phyloP scores from a whole-genome alignment of 345 rosid genomes.

The Lagerstroemia speciosa region DNA sequence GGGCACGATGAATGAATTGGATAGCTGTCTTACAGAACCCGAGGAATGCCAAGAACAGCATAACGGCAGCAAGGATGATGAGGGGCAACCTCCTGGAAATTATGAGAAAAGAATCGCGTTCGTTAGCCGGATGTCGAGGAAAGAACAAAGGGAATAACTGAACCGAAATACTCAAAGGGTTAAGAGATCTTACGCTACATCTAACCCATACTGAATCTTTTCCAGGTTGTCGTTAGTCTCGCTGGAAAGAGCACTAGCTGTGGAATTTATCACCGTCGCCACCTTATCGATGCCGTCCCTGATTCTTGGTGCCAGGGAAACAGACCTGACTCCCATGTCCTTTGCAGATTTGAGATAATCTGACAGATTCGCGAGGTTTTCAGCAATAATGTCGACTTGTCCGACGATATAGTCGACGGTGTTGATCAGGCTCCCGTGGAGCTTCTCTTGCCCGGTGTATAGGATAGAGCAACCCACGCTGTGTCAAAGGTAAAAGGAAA shows the following conservation, averaged over 20 bases:
- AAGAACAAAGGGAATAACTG: neutral
- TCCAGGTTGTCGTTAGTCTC: constrained; percentile 50
- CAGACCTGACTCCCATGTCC: constrained; percentile 34
- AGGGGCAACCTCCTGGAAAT: constrained; percentile 64
- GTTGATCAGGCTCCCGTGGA: constrained; percentile 48
- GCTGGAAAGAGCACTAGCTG: constrained; percentile 45
- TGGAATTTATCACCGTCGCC: constrained; percentile 53
- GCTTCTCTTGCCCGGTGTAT: constrained; percentile 80
- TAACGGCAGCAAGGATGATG: constrained; percentile 71
- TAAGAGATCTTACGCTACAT: constrained; percentile 35
- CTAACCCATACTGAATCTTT: constrained; percentile 48
- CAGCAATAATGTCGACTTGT: constrained; percentile 56
- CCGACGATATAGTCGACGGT: constrained; percentile 59
- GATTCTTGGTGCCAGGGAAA: constrained; percentile 37
- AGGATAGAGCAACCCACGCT: constrained; percentile 77
- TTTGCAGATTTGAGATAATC: constrained; percentile 70
- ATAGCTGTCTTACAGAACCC: constrained; percentile 67
- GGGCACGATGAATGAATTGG: neutral
- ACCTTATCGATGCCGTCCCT: constrained; percentile 36
- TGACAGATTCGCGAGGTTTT: constrained; percentile 74
- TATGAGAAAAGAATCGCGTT: neutral
- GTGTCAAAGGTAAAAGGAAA: constrained; percentile 5
- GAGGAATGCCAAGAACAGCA: constrained; percentile 82
- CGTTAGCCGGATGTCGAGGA: neutral
- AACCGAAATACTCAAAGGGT: neutral